Conservation (phyloP, 768 basidiomycete genomes). For the Agrocybe pediades region DNA sequence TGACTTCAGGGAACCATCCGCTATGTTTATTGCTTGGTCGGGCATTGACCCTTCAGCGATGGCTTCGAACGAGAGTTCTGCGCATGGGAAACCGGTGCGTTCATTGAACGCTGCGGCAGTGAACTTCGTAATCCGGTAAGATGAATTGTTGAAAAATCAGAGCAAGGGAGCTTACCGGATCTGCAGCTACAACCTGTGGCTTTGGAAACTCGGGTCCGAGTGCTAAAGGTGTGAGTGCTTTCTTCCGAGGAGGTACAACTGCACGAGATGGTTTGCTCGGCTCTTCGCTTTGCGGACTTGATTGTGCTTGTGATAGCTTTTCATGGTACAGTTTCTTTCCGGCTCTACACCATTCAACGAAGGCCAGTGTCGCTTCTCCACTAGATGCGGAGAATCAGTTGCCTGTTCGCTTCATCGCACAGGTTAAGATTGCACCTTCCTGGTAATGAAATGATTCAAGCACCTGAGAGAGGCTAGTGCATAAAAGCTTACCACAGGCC, state of each 20-base stretch:
- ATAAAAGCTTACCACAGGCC: conserved; percentile 49
- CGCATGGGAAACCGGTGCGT: conserved; percentile 55
- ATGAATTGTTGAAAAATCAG: not conserved
- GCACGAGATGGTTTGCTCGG: not conserved
- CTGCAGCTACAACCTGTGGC: conserved; percentile 43
- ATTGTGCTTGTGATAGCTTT: not conserved
- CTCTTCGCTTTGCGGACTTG: conserved; percentile 1
- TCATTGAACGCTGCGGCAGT: conserved; percentile 59
- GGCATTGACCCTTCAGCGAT: conserved; percentile 62
- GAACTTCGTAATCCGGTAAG: conserved; percentile 39
- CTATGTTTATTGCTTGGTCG: conserved; percentile 18
- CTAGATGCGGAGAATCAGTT: conserved; percentile 31
- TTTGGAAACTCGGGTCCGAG: conserved; percentile 34
- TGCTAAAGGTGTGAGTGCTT: conserved; percentile 25
- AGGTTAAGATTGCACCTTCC: conserved; percentile 27
- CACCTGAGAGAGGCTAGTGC: not conserved
- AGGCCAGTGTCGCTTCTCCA: conserved; percentile 63
- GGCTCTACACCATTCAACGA: conserved; percentile 61
- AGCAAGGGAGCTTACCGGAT: conserved; percentile 43
- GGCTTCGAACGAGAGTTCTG: conserved; percentile 61
- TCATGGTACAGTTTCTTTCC: conserved; percentile 28
- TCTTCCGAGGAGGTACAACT: conserved; percentile 18
- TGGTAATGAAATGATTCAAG: conserved; percentile 8
- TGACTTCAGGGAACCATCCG: conserved; percentile 5
- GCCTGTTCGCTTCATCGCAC: not conserved